Conservation (phyloP, 768 basidiomycete species). For the Cyclocybe cylindracea region DNA sequence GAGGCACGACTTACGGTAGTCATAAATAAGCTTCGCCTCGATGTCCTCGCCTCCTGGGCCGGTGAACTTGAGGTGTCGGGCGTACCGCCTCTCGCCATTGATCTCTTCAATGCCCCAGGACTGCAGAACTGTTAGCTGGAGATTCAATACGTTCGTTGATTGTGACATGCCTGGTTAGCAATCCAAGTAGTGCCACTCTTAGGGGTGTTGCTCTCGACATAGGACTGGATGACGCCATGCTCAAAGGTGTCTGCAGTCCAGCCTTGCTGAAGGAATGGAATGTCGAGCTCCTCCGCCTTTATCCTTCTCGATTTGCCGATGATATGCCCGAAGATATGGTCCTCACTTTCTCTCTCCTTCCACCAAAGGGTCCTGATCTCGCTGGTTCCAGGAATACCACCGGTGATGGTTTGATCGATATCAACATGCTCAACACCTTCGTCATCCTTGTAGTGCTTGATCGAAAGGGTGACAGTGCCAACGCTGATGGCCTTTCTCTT, state of each 20-base stretch:
- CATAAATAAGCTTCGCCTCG: constrained; percentile 59
- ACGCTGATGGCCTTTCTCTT: constrained; percentile 61
- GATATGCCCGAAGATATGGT: constrained; percentile 63
- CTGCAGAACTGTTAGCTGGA: constrained; percentile 33
- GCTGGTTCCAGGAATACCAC: constrained; percentile 56
- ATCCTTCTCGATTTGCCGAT: constrained; percentile 55
- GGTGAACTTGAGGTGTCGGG: constrained; percentile 62
- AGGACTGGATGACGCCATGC: constrained; percentile 45
- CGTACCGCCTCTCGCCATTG: constrained; percentile 60
- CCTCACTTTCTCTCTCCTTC: constrained; percentile 50
- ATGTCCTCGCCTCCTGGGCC: constrained; percentile 61
- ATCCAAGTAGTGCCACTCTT: constrained; percentile 66
- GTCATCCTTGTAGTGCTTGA: constrained; percentile 69
- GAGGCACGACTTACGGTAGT: constrained; percentile 53
- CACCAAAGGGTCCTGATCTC: constrained; percentile 63
- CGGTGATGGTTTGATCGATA: constrained; percentile 64
- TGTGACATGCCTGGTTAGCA: constrained; percentile 57
- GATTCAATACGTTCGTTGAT: constrained; percentile 43
- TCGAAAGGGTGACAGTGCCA: constrained; percentile 56
- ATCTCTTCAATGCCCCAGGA: constrained; percentile 68
- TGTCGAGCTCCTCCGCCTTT: constrained; percentile 45
- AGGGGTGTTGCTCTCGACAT: constrained; percentile 58
- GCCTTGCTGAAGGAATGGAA: constrained; percentile 41
- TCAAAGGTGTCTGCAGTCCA: constrained; percentile 51
- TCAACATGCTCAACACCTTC: constrained; percentile 64